phyloP scores from a whole-genome alignment of 257 asterid genomes.

The Nicotiana noctiflora region DNA sequence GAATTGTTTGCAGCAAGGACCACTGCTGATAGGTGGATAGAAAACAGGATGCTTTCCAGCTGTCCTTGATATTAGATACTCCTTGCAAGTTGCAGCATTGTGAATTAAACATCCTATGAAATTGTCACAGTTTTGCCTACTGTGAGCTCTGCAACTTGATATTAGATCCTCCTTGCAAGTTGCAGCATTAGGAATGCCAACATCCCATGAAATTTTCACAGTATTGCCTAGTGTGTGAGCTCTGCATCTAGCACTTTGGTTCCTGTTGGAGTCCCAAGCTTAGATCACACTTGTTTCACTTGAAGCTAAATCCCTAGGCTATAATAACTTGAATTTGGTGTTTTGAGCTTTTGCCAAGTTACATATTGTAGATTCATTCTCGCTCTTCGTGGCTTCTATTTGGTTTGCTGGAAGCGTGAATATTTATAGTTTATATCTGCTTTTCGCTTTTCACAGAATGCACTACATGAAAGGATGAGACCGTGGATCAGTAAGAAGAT shows the following conservation, averaged over 20 bases:
- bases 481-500: constrained; percentile 98
- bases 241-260: neutral
- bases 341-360: neutral
- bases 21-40: neutral
- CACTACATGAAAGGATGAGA: constrained; percentile 72
- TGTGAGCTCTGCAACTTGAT: neutral
- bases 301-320: neutral
- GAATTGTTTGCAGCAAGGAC: neutral
- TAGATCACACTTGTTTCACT: neutral
- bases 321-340: neutral
- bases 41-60: neutral
- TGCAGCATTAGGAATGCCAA: neutral
- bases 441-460: constrained; percentile 43
- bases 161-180: neutral
- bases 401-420: neutral
- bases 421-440: neutral
- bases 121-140: too few species aligned
- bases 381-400: neutral
- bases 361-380: neutral
- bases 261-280: neutral
- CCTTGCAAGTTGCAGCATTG: neutral
- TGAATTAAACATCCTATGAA: neutral
- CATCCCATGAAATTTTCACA: neutral
- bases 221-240: neutral
- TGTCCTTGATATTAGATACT: neutral